Conservation (phyloP, 768 basidiomycete species). For the Russula sp. region DNA sequence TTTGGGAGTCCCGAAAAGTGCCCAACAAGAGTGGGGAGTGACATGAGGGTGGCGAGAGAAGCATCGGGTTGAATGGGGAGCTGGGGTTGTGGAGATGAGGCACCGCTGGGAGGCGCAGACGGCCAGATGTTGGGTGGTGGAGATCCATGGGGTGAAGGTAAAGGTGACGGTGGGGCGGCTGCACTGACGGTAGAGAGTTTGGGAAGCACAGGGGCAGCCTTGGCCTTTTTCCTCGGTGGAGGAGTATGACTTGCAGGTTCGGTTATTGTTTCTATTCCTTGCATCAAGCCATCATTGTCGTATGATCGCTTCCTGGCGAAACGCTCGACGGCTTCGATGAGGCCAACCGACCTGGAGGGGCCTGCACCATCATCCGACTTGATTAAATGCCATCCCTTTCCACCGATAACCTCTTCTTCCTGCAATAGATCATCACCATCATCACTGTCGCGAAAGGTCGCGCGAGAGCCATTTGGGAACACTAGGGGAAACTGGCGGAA, state of each 20-base stretch:
- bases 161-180: constrained; percentile 76
- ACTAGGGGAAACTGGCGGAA: constrained; percentile 69
- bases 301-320: constrained; percentile 59
- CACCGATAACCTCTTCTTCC: constrained; percentile 57
- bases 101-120: constrained; percentile 72
- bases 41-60: constrained; percentile 74
- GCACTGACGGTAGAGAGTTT: constrained; percentile 56
- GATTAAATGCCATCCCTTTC: constrained; percentile 70
- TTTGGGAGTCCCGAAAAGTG: constrained; percentile 79
- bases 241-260: constrained; percentile 41
- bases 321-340: constrained; percentile 76
- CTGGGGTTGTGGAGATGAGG: constrained; percentile 56
- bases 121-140: constrained; percentile 75
- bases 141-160: constrained; percentile 81
- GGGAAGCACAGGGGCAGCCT: constrained; percentile 49
- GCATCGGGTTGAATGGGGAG: constrained; percentile 77
- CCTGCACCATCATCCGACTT: constrained; percentile 54
- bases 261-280: constrained; percentile 59
- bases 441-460: constrained; percentile 64
- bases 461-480: constrained; percentile 75
- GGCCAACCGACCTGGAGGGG: constrained; percentile 46
- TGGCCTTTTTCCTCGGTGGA: constrained; percentile 68
- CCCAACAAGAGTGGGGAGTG: constrained; percentile 73
- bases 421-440: constrained; percentile 61
- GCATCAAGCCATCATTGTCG: constrained; percentile 54